phyloP scores from a whole-genome alignment of 768 basidiomycete species.

The Vararia minispora region DNA sequence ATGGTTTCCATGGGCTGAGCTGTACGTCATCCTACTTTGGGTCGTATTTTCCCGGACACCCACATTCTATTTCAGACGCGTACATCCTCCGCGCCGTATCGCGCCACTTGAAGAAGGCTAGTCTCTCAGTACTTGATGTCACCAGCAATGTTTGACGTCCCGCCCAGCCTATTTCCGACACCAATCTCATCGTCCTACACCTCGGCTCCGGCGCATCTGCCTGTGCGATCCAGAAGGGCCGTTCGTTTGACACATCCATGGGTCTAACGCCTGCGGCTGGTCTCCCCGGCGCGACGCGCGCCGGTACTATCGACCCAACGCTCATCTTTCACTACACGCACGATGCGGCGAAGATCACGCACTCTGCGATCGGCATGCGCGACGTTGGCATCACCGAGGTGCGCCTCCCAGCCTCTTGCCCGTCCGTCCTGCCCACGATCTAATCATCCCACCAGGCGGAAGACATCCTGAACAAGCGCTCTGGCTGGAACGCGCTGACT shows the following conservation, averaged over 20 bases:
- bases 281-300: slow-evolving; percentile 80
- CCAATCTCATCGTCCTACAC: slow-evolving; percentile 76
- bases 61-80: slow-evolving; percentile 44
- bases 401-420: no score
- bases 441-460: no score
- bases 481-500: slow-evolving; percentile 69
- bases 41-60: no score
- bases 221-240: slow-evolving; percentile 63
- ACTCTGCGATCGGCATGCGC: slow-evolving; percentile 35
- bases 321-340: slow-evolving; percentile 79
- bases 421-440: no score
- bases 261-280: slow-evolving; percentile 86
- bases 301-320: slow-evolving; percentile 74
- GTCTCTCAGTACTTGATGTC: not conserved
- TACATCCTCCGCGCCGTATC: slow-evolving; percentile 61
- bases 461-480: slow-evolving; percentile 61
- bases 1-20: slow-evolving; percentile 85
- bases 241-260: slow-evolving; percentile 83
- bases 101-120: slow-evolving; percentile 42
- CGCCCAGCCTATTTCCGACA: slow-evolving; percentile 28
- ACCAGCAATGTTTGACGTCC: not conserved
- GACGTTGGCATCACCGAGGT: slow-evolving; percentile 39
- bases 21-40: slow-evolving; percentile 30
- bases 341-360: slow-evolving; percentile 37
- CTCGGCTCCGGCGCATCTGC: slow-evolving; percentile 86